Evolutionary conservation across 2,329 filamentous ascomycete species (phyloP), one percentile per base, ranked within the genome.

Genomic region (Microcyclosporella mali): DNA sequence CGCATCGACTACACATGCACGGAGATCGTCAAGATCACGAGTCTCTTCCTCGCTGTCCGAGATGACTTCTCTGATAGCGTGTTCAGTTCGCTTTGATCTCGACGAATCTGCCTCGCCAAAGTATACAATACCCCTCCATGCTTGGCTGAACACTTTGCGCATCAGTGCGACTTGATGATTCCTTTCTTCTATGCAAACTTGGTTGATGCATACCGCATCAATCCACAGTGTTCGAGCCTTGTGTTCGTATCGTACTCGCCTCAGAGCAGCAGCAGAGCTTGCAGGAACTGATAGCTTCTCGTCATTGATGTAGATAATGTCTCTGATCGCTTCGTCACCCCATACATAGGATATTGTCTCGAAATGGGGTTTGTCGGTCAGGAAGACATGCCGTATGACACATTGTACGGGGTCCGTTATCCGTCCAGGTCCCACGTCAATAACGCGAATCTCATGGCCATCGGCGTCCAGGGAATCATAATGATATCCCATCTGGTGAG

Each of bases 161-260:
- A 53, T 53, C 7, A 46, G 19, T 4, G 31, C n/a, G 14, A 53
- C 46, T 37, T 53, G 49, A 6, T 29, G 16, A n/a, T 21, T 40
- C 2, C 41, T 27, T 27, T 53, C 50, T 11, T 16, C 21, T 1
- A 43, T 12, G 33, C 51, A 40, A 12, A 18, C 14, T 29, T 53
- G 50, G 28, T 51, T 43, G 34, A 53, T 44, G 18, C 47, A 50
- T 4, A 50, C 16, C 11, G 29, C 19, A 19, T 40, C 37, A 10
- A 40, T 40, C 28, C 28, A 40, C n/a, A 40, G 37, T 6, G 25
- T 16, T 18, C 38, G 28, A 27, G 18, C 18, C 16, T 19, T 10
- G 25, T 40, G 17, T 12, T 9, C 9, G 11, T 14, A 14, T n/a
- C 29, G 6, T 7, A 40, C 12, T 25, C 30, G 38, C 16, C 30